Percentiles rank a stretch among this genome's conserved stretches.
phyloP scores from a whole-genome alignment of 2,329 filamentous ascomycete species.

The Mollisia scopiformis region DNA sequence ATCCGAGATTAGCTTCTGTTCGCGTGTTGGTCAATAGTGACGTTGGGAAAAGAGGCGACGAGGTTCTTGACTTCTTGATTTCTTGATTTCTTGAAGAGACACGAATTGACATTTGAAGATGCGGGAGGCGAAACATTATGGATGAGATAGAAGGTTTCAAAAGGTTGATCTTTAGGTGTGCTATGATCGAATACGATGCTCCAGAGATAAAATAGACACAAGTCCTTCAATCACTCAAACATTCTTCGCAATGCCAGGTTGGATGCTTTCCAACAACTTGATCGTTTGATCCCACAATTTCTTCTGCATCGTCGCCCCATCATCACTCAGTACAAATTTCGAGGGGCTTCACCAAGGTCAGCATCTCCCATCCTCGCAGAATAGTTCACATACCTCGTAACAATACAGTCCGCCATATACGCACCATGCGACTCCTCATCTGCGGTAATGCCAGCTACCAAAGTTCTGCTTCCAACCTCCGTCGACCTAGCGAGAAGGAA shows the following conservation, averaged over 20 bases:
- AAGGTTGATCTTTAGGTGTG: too few species aligned
- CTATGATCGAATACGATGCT: too few species aligned
- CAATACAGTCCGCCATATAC: slow-evolving; percentile 26
- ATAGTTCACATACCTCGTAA: slow-evolving; percentile 1
- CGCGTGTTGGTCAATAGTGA: too few species aligned
- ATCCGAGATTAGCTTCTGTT: too few species aligned
- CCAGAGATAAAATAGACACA: too few species aligned
- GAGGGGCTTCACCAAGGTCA: slow-evolving; percentile 23
- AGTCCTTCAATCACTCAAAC: not conserved
- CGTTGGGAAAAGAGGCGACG: too few species aligned
- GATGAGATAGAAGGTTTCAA: too few species aligned
- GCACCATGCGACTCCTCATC: slow-evolving; percentile 28
- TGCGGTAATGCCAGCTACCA: slow-evolving; percentile 44
- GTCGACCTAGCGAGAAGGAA: slow-evolving; percentile 44
- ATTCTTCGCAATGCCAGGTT: slow-evolving; percentile 39
- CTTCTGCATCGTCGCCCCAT: slow-evolving; percentile 40
- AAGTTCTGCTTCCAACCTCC: slow-evolving; percentile 50
- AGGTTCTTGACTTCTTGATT: too few species aligned
- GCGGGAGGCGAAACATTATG: too few species aligned
- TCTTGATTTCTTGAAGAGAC: too few species aligned
- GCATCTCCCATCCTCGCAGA: not conserved
- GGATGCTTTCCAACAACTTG: slow-evolving; percentile 43
- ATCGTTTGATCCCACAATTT: slow-evolving; percentile 46
- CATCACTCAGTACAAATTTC: slow-evolving; percentile 36
- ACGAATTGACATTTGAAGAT: too few species aligned